phyloP scores from a whole-genome alignment of 2,329 filamentous ascomycete species.

The Trichoderma sp. region DNA sequence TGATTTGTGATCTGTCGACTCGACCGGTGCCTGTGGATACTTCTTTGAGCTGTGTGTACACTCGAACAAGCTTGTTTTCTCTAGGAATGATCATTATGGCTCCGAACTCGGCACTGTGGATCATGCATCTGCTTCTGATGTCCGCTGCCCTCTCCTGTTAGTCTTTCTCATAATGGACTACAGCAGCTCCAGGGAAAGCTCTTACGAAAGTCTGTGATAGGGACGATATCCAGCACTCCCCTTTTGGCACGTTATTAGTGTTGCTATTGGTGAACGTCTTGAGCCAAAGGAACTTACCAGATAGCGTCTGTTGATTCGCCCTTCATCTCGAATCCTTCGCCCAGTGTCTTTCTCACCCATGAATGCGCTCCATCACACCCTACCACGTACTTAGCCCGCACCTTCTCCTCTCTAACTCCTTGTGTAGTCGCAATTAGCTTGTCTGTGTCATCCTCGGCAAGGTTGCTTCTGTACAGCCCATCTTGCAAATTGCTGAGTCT shows the following conservation, averaged over 20 bases:
- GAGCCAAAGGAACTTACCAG: constrained; percentile 40
- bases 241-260: constrained; percentile 23
- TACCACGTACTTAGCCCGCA: constrained; percentile 61
- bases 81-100: constrained; percentile 68
- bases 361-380: constrained; percentile 71
- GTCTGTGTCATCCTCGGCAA: constrained; percentile 60
- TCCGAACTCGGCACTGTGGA: constrained; percentile 59
- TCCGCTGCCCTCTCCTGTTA: constrained; percentile 42
- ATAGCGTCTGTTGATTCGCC: constrained; percentile 60
- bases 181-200: neutral
- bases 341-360: constrained; percentile 64
- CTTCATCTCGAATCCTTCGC: constrained; percentile 53
- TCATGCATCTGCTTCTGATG: constrained; percentile 60
- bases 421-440: constrained; percentile 47
- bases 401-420: constrained; percentile 36
- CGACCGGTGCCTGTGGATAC: constrained; percentile 49
- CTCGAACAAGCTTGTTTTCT: constrained; percentile 63
- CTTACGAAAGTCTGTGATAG: constrained; percentile 55
- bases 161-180: neutral
- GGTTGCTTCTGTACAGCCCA: constrained; percentile 63
- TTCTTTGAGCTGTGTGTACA: constrained; percentile 66
- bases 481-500: constrained; percentile 43
- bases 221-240: constrained; percentile 51
- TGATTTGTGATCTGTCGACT: constrained; percentile 66
- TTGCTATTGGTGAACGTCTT: neutral